These are phyloP conservation scores for Sanghuangporus sanghuang DNA, from an alignment of 1,284 basidiomycete genomes.

Conservation along the genomic window DNA sequence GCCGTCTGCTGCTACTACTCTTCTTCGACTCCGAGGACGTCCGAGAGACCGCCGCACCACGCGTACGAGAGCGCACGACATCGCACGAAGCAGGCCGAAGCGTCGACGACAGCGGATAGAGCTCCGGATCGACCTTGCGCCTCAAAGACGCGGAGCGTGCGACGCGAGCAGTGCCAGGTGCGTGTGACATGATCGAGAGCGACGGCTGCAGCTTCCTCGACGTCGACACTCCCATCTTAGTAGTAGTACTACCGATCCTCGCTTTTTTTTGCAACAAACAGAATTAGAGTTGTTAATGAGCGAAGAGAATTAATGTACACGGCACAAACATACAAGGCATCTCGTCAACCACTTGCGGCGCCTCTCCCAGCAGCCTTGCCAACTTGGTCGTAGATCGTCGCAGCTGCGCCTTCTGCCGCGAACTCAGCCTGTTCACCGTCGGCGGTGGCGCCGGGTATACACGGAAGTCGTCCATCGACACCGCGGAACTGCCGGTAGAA, in stretches of 20 bases:
- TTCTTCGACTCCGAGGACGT: background rate
- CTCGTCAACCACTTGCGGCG: constrained; percentile 14
- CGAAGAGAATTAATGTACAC: too few relatives aligned
- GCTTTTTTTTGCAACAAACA: too few relatives aligned
- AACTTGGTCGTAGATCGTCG: constrained; percentile 12
- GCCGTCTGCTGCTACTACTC: background rate
- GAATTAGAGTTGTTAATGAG: background rate
- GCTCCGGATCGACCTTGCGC: constrained; percentile 1
- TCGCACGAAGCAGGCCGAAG: background rate
- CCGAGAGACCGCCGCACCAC: too few relatives aligned
- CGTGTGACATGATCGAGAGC: constrained; percentile 1
- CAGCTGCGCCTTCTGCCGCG: constrained; percentile 13
- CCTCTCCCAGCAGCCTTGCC: constrained; percentile 12
- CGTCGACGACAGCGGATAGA: constrained; percentile 14
- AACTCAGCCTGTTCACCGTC: constrained; percentile 11
- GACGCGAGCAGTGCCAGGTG: background rate
- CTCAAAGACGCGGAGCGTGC: background rate
- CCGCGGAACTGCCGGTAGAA: too few relatives aligned
- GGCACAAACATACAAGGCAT: background rate
- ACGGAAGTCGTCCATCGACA: background rate
- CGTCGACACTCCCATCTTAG: background rate
- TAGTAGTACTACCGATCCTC: too few relatives aligned
- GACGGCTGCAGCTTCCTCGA: constrained; percentile 11
- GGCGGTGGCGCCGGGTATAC: constrained; percentile 14
- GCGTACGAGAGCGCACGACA: background rate